Evolutionary conservation across 495 filamentous ascomycete genomes (phyloP), one percentile per base, ranked within the genome.

Genomic region (Amphirosellinia nigrospora): DNA sequence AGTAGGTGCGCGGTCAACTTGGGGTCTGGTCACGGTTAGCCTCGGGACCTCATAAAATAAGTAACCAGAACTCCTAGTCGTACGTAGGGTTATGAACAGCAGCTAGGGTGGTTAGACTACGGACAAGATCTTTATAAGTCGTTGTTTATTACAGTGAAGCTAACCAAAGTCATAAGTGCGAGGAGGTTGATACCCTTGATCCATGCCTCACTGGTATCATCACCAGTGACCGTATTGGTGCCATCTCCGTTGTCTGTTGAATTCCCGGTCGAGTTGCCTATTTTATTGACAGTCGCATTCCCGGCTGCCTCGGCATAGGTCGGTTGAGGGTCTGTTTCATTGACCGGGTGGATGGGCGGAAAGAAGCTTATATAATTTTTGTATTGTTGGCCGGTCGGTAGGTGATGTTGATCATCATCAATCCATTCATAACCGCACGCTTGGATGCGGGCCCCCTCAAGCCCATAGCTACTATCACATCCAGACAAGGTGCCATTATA

Each of bases 281-380:
- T 59, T 39, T 59, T 10, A 38, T 38, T 39, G 32, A 39, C 55
- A 59, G 55, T 59, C 34, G 55, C 55, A 59, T 59, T 59, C 34
- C 55, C 55, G 34, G 55, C 55, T 23, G 30, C 55, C 8, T 59
- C 55, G 34, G 30, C 32, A 59, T 59, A 59, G n/a, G 55, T 59
- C 55, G 55, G 55, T 34, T 59, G 55, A 39, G 55, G 55, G n/a
- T 59, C 55, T 21, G 30, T 59, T 39, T 39, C 55, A 59, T 59
- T 23, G 55, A 23, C 30, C 55, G 55, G 3, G 32, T 36, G 7
- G 34, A 39, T 59, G n/a, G 55, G 55, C 55, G 34, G 55, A 39
- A 39, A 59, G 15, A 59, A 59, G 55, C n/a, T 59, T 59, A 39
- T 16, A 16, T 59, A 59, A 16, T 34, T 34, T n/a, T 59, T 38